Evolutionary conservation across 768 basidiomycete species (phyloP).

Genomic region (Leucosporidium yakuticum): DNA sequence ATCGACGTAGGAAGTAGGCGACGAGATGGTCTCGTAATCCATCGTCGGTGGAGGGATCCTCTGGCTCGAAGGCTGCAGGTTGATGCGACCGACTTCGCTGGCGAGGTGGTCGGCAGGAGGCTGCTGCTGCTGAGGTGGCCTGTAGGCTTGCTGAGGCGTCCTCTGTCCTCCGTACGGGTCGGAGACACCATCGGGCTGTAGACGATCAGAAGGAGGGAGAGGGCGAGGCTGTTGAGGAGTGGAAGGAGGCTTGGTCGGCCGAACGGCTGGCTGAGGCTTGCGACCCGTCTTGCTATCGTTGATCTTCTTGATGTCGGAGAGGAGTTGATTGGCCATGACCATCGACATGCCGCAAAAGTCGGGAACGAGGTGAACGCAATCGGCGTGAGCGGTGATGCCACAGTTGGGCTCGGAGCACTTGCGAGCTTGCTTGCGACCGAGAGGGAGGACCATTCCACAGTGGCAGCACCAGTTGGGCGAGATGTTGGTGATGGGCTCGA

Average conservation of each 20-base stretch:
- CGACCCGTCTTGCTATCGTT: constrained; percentile 43
- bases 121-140: constrained; percentile 21
- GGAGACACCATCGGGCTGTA: constrained; percentile 2
- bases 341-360: constrained; percentile 99
- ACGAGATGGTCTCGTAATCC: too few species aligned
- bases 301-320: constrained; percentile 72
- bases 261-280: constrained; percentile 1
- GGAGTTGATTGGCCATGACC: constrained; percentile 92
- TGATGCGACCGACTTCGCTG: constrained; percentile 27
- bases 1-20: background rate
- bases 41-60: too few species aligned
- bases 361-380: constrained; percentile 91
- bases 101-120: constrained; percentile 7
- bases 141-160: constrained; percentile 5
- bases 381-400: constrained; percentile 79
- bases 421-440: constrained; percentile 92
- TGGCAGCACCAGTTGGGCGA: constrained; percentile 99
- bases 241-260: constrained; percentile 19
- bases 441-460: constrained; percentile 88
- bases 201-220: constrained; percentile 21
- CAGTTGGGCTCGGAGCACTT: constrained; percentile 80
- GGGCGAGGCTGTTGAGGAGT: constrained; percentile 10
- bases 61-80: constrained; percentile 5
- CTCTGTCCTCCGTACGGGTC: constrained; percentile 9
- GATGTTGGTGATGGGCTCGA: constrained; percentile 92